Evolutionary conservation across 257 asterid genomes (phyloP), one percentile per base, ranked within the genome.

Genomic region (Solanum pimpinellifolium): DNA sequence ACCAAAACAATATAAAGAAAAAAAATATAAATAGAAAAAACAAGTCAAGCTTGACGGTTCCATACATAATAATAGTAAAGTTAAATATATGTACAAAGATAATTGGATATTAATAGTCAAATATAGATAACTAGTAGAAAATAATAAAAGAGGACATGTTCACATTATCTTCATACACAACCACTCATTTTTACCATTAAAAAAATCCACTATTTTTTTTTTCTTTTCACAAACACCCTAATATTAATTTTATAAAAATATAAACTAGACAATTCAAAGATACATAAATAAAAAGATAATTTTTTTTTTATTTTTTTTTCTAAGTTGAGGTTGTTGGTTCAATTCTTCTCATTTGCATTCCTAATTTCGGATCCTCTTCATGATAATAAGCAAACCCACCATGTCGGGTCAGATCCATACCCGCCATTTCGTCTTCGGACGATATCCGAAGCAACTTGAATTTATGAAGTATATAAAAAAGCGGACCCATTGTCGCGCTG

Each of bases 331-430:
- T 42, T 11, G 90, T 74, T 15, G 95, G 99, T 87, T 92, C 98
- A 15, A 94, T 73, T 84, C 78, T 91, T 7, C 90, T 90, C 96
- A 94, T 90, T 29, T 89, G 95, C 39, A 87, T 56, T 15, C 94
- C 95, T 35, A 74, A 72, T n/a, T 87, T 91, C 4, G 37, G 21
- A 6, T 91, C 93, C 3, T 94, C 98, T 4, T 91, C 93, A 65
- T 81, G 86, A 35, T 94, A 95, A 41, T 95, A 96, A 3, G 99
- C 99, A 15, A 96, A 93, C 9, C 99, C 99, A 18, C 99, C 99
- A 60, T 96, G 99, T 18, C 98, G 95, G 95, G 99, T 96, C 93
- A 93, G 25, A 91, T 96, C 99, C 99, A 96, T 95, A 92, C 99
- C 99, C 93, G 98, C 95, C 92, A 93, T 46, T 78, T 96, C 99